Conservation (phyloP, 106 monocot genomes). For the Acorus gramineus region DNA sequence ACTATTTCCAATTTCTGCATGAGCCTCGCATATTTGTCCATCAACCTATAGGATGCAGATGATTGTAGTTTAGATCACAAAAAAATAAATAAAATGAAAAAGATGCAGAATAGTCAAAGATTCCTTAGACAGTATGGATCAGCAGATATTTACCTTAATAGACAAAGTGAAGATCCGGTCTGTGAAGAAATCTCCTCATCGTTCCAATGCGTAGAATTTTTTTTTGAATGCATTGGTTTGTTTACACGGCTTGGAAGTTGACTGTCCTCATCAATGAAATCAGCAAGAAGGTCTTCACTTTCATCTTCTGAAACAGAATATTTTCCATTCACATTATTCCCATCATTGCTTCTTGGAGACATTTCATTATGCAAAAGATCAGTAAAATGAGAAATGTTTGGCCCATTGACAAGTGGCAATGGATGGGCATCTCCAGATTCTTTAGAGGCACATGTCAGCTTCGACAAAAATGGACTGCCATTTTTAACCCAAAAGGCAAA, state of each 20-base stretch:
- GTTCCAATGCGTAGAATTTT: conserved; percentile 32
- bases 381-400: conserved; percentile 12
- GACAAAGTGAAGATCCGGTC: conserved; percentile 85
- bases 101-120: too few relatives aligned
- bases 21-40: conserved; percentile 99
- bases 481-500: conserved; percentile 70
- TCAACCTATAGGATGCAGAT: conserved; percentile 50
- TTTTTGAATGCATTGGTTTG: conserved; percentile 30
- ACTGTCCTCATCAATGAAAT: conserved; percentile 99
- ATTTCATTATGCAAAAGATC: conserved; percentile 22
- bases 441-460: conserved; percentile 29
- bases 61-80: not conserved
- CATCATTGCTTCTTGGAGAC: conserved; percentile 12
- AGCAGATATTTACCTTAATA: conserved; percentile 48
- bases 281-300: conserved; percentile 92
- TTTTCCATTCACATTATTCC: conserved; percentile 27
- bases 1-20: conserved; percentile 96
- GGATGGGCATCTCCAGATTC: conserved; percentile 31
- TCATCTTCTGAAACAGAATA: conserved; percentile 62
- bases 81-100: not conserved
- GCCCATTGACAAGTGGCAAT: conserved; percentile 21
- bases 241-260: conserved; percentile 87
- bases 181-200: conserved; percentile 78
- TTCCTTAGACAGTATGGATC: not conserved
- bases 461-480: conserved; percentile 64